Conservation (phyloP, 2,329 filamentous ascomycete species). For the Stemphylium beticola region DNA sequence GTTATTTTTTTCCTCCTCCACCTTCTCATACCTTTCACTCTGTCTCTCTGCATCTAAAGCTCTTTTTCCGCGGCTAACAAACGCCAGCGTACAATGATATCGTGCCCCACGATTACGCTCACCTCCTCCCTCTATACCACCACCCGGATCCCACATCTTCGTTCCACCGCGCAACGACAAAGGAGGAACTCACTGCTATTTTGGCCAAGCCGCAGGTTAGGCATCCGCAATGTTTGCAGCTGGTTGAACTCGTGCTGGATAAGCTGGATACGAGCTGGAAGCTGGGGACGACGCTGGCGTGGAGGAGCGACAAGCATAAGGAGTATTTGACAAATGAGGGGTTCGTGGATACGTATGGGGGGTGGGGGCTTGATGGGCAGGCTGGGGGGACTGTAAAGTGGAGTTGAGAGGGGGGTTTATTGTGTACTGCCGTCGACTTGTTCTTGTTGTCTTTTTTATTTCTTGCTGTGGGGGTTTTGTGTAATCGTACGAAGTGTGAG, state of each 20-base stretch:
- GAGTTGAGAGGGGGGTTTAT: slow-evolving; percentile 12
- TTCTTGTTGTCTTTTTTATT: too few species aligned
- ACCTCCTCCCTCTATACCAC: slow-evolving; percentile 51
- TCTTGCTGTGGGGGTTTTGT: too few species aligned
- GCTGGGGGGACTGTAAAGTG: slow-evolving; percentile 33
- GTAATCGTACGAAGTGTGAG: too few species aligned
- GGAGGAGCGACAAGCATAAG: slow-evolving; percentile 42
- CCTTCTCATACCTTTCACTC: not conserved
- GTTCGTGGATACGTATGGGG: slow-evolving; percentile 46
- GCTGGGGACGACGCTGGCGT: slow-evolving; percentile 50
- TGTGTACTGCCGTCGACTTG: too few species aligned
- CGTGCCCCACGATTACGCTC: slow-evolving; percentile 47
- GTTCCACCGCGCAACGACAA: slow-evolving; percentile 49
- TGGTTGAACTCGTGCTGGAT: slow-evolving; percentile 53
- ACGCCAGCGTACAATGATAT: slow-evolving; percentile 48
- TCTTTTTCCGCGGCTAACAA: slow-evolving; percentile 1
- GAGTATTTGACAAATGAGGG: slow-evolving; percentile 49
- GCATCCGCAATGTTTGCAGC: slow-evolving; percentile 43
- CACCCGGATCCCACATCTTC: slow-evolving; percentile 37
- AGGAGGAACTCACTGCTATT: slow-evolving; percentile 47
- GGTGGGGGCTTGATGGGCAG: slow-evolving; percentile 36
- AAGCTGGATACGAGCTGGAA: slow-evolving; percentile 30
- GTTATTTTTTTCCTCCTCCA: not conserved
- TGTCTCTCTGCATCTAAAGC: not conserved
- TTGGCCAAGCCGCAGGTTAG: slow-evolving; percentile 38